These are phyloP conservation scores for Colletotrichum horii DNA, from an alignment of 2,329 filamentous ascomycete species.

Conservation along the genomic window DNA sequence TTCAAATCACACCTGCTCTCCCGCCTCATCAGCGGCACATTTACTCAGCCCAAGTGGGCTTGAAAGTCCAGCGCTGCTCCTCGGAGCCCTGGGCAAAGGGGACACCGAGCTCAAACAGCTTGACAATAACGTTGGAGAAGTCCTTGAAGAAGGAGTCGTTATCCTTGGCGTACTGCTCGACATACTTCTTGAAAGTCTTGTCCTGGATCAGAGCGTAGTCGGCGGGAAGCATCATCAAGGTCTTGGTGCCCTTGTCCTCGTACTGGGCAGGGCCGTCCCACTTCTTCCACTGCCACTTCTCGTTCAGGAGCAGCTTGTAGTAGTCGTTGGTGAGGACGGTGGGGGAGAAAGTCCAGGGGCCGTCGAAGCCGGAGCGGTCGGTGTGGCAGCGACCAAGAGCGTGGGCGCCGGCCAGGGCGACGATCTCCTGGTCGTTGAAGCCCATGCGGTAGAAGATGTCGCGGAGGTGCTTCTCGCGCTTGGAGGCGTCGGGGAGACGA, in stretches of 20 bases:
- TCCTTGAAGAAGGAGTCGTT: conserved; percentile 93
- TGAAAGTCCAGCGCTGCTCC: conserved; percentile 66
- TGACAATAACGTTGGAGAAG: conserved; percentile 78
- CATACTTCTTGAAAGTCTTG: conserved; percentile 80
- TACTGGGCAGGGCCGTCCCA: conserved; percentile 93
- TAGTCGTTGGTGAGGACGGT: conserved; percentile 95
- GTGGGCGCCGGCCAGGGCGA: conserved; percentile 85
- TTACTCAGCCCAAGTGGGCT: conserved; percentile 45
- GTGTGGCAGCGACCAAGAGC: conserved; percentile 89
- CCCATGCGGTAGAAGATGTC: conserved; percentile 97
- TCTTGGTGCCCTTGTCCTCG: conserved; percentile 86
- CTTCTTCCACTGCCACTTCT: conserved; percentile 93
- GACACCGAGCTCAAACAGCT: conserved; percentile 93
- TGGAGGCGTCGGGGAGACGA: conserved; percentile 78
- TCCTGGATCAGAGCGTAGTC: conserved; percentile 89
- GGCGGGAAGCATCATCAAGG: conserved; percentile 95
- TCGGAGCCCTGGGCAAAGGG: conserved; percentile 75
- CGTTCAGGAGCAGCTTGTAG: conserved; percentile 83
- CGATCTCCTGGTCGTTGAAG: conserved; percentile 96
- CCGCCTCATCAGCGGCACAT: neutral
- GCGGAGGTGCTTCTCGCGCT: conserved; percentile 83
- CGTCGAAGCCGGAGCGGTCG: conserved; percentile 85
- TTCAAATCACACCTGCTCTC: neutral
- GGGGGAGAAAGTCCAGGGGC: conserved; percentile 91
- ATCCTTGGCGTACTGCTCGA: conserved; percentile 90